Evolutionary conservation across 2,329 filamentous ascomycete species (phyloP).

Genomic region (Calonectria crousiana): DNA sequence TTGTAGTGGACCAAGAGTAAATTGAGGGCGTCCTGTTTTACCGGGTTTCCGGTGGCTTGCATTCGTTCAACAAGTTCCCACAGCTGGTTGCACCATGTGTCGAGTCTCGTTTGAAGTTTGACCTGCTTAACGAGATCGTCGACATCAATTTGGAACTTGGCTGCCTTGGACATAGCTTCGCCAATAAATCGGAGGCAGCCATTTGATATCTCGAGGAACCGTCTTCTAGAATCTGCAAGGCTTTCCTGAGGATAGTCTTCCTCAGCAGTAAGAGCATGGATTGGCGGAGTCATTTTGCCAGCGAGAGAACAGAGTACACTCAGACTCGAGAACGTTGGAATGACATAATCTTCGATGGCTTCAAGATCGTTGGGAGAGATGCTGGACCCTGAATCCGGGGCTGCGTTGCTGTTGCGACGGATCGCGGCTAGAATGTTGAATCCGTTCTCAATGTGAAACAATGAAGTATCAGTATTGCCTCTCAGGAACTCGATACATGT

Average conservation of each 20-base stretch:
- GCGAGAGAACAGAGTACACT: constrained; percentile 18
- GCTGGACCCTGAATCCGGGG: background rate
- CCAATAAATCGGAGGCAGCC: constrained; percentile 7
- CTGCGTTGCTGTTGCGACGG: background rate
- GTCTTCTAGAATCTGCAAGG: background rate
- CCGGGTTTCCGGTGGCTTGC: background rate
- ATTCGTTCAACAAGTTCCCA: constrained; percentile 2
- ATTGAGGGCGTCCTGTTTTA: background rate
- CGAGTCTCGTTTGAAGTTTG: constrained; percentile 16
- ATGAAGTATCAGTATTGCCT: background rate
- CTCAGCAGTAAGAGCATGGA: background rate
- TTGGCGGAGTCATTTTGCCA: constrained; percentile 4
- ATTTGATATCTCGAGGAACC: background rate
- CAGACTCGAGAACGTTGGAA: constrained; percentile 10
- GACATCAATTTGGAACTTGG: background rate
- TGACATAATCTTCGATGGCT: constrained; percentile 13
- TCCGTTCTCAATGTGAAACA: constrained; percentile 13
- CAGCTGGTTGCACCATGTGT: background rate
- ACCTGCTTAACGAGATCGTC: constrained; percentile 13
- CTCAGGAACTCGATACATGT: constrained; percentile 17
- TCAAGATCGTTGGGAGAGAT: background rate
- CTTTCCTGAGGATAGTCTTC: background rate
- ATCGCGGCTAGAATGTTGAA: constrained; percentile 4
- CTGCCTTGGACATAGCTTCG: background rate
- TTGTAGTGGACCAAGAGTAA: constrained; percentile 12